phyloP scores from a whole-genome alignment of 768 basidiomycete species.

The Terana coerulea region DNA sequence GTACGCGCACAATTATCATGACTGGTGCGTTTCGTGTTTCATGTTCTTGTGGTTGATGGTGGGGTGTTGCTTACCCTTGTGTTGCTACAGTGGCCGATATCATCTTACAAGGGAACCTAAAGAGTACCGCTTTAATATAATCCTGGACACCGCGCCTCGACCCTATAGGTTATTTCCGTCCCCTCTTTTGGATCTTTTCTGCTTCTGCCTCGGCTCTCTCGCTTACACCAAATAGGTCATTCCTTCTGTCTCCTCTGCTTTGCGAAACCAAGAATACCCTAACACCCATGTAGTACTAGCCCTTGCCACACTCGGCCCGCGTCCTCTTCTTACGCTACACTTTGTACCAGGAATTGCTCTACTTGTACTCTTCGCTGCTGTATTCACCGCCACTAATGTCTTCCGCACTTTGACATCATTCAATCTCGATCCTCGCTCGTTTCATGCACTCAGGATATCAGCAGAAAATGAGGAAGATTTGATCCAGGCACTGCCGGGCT shows the following conservation, averaged over 20 bases:
- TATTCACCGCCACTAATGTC: background rate
- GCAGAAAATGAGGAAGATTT: background rate
- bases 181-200: background rate
- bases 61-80: background rate
- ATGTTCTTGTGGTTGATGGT: background rate
- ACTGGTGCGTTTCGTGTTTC: constrained; percentile 46
- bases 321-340: background rate
- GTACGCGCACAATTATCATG: constrained; percentile 69
- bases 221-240: background rate
- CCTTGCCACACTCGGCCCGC: background rate
- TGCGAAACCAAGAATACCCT: constrained; percentile 5
- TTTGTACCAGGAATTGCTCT: background rate
- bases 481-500: background rate
- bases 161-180: background rate
- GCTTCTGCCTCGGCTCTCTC: background rate
- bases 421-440: constrained; percentile 1
- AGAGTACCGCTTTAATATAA: constrained; percentile 26
- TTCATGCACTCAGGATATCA: constrained; percentile 1
- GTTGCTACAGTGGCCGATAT: constrained; percentile 24
- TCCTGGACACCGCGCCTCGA: background rate
- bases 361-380: background rate
- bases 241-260: background rate
- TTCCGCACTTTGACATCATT: background rate
- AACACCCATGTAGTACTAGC: constrained; percentile 5
- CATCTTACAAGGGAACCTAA: constrained; percentile 28